These are phyloP conservation scores for Ogataea pini DNA, from an alignment of 805 yeast genomes.

Conservation along the genomic window DNA sequence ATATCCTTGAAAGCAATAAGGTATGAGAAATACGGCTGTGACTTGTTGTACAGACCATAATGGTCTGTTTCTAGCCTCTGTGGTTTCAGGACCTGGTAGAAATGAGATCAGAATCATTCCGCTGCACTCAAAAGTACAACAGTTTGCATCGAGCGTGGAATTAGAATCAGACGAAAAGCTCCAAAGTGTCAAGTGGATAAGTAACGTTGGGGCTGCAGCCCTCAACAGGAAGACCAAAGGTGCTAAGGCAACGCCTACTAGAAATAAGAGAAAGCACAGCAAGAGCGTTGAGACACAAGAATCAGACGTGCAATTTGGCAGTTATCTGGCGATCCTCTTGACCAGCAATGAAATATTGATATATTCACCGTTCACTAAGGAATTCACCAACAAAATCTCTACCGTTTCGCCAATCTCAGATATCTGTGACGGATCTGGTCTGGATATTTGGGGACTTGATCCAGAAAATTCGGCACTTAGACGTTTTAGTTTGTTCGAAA, in stretches of 20 bases:
- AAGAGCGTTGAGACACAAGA: slow-evolving; percentile 6
- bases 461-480: slow-evolving; percentile 27
- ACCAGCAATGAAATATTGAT: slow-evolving; percentile 42
- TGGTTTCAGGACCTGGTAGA: slow-evolving; percentile 44
- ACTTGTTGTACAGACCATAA: slow-evolving; percentile 19
- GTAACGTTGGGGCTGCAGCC: slow-evolving; percentile 4
- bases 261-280: slow-evolving; percentile 31
- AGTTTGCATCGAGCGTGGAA: slow-evolving; percentile 39
- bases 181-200: slow-evolving; percentile 16
- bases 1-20: background rate
- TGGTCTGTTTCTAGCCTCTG: slow-evolving; percentile 33
- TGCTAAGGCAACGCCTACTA: background rate
- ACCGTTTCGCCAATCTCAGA: slow-evolving; percentile 31
- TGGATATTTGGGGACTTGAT: slow-evolving; percentile 34
- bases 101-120: slow-evolving; percentile 47
- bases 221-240: background rate
- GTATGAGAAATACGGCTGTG: slow-evolving; percentile 19
- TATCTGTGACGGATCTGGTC: slow-evolving; percentile 28
- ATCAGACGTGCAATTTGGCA: slow-evolving; percentile 6
- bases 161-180: slow-evolving; percentile 43
- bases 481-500: slow-evolving; percentile 28
- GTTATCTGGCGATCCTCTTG: slow-evolving; percentile 27
- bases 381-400: slow-evolving; percentile 39
- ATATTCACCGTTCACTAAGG: slow-evolving; percentile 45
- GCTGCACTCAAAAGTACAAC: slow-evolving; percentile 23